A percentile compares a stretch with the other conserved stretches of the same genome.
phyloP scores from a whole-genome alignment of 2,329 filamentous ascomycete genomes.

The Gremmenia infestans region DNA sequence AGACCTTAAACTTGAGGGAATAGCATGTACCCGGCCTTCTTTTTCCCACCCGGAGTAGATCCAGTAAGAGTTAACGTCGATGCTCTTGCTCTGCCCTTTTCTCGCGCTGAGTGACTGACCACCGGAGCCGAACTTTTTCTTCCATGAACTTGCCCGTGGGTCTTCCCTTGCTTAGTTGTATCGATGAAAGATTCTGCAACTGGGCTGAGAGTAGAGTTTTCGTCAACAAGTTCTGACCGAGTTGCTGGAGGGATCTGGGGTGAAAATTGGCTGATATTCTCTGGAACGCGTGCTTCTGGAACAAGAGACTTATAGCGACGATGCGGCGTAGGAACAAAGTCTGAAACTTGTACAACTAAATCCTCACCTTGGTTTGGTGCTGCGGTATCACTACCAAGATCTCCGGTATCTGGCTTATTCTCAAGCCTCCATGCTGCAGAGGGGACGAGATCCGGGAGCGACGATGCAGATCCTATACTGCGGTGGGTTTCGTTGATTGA shows the following conservation, averaged over 20 bases:
- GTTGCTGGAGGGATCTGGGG: constrained; percentile 1
- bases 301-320: constrained; percentile 14
- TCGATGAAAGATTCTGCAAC: constrained; percentile 21
- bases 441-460: constrained; percentile 31
- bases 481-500: constrained; percentile 22
- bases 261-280: constrained; percentile 9
- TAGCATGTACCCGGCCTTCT: constrained; percentile 27
- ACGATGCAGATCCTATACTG: constrained; percentile 26
- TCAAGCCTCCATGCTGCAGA: constrained; percentile 12
- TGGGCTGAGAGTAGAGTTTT: constrained; percentile 21
- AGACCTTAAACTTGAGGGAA: constrained; percentile 23
- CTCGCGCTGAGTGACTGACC: constrained; percentile 11
- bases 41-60: constrained; percentile 12
- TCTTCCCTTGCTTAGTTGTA: not conserved
- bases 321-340: constrained; percentile 5
- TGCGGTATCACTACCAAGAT: not conserved
- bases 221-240: not conserved
- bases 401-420: constrained; percentile 8
- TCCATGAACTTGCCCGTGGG: constrained; percentile 17
- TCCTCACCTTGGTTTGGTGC: not conserved
- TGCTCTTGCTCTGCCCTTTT: constrained; percentile 21
- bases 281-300: constrained; percentile 14
- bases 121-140: constrained; percentile 28
- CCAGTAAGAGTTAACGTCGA: constrained; percentile 14
- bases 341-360: not conserved